Evolutionary conservation across 352 stramenopile species (phyloP).

Genomic region (Phytophthora kernoviae): DNA sequence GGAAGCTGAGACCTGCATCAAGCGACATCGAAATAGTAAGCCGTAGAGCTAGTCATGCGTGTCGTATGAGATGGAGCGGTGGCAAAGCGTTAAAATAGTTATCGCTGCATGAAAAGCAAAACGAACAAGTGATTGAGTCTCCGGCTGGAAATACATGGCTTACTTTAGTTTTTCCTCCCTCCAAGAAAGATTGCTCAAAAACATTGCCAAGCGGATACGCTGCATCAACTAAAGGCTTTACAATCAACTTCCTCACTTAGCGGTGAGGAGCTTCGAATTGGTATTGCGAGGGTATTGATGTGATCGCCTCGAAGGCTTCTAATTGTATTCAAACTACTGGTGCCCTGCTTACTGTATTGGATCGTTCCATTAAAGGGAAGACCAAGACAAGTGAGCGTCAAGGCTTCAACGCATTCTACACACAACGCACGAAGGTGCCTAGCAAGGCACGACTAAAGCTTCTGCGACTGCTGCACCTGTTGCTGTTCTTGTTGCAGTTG

Average conservation of each 20-base stretch:
- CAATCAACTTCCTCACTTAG: too few relatives aligned
- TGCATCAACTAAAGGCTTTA: too few relatives aligned
- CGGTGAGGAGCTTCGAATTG: too few relatives aligned
- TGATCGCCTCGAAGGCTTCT: not conserved
- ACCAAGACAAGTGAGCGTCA: not conserved
- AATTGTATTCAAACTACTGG: not conserved
- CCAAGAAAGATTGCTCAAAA: too few relatives aligned
- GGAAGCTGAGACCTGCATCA: not conserved
- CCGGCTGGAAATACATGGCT: too few relatives aligned
- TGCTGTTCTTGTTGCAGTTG: slow-evolving; percentile 11
- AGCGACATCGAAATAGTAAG: not conserved
- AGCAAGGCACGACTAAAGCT: not conserved
- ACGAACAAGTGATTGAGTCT: not conserved
- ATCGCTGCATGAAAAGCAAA: not conserved
- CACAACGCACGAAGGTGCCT: not conserved
- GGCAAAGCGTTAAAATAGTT: not conserved
- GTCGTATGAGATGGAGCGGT: not conserved
- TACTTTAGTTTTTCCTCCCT: too few relatives aligned
- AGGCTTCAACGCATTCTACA: slow-evolving; percentile 5
- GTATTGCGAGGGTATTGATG: not conserved
- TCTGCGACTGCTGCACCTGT: slow-evolving; percentile 14
- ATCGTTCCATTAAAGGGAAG: not conserved
- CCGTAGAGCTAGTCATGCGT: too few relatives aligned
- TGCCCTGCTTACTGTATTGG: not conserved
- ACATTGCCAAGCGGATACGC: too few relatives aligned